phyloP scores from a whole-genome alignment of 768 basidiomycete genomes.

The Tulasnella sp. region DNA sequence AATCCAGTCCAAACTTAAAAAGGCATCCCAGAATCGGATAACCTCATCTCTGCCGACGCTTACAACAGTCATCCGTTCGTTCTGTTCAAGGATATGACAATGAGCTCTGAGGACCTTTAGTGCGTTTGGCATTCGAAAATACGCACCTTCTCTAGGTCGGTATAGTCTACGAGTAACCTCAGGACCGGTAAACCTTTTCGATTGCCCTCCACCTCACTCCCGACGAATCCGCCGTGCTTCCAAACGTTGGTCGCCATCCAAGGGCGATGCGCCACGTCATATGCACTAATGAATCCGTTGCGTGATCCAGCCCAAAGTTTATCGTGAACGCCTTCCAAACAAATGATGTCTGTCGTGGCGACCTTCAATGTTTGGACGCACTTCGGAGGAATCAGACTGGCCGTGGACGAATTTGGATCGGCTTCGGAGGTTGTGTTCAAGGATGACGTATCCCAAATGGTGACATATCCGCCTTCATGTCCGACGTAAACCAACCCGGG shows the following conservation, averaged over 20 bases:
- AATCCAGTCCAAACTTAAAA: constrained; percentile 82
- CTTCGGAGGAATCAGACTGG: constrained; percentile 47
- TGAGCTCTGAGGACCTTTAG: not conserved
- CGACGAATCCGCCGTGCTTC: constrained; percentile 44
- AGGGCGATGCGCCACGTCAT: constrained; percentile 71
- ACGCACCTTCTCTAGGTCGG: constrained; percentile 69
- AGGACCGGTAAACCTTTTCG: constrained; percentile 68
- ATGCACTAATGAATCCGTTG: constrained; percentile 79
- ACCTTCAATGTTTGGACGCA: constrained; percentile 82
- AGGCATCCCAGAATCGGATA: constrained; percentile 86
- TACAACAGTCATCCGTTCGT: constrained; percentile 62
- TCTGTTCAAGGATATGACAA: constrained; percentile 29
- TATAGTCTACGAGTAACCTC: constrained; percentile 69
- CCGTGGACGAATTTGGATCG: constrained; percentile 24
- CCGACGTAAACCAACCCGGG: constrained; percentile 76
- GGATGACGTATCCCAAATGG: constrained; percentile 62
- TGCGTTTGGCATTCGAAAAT: not conserved
- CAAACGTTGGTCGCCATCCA: constrained; percentile 89
- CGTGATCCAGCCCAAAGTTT: constrained; percentile 86
- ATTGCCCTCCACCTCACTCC: constrained; percentile 46
- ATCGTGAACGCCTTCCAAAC: constrained; percentile 81
- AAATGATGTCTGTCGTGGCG: constrained; percentile 76
- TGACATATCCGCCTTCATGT: constrained; percentile 89
- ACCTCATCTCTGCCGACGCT: constrained; percentile 76
- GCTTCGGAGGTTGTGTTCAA: not conserved